Evolutionary conservation across 768 basidiomycete genomes (phyloP), one percentile per base, ranked within the genome.

Genomic region (Mycena epipterygia): DNA sequence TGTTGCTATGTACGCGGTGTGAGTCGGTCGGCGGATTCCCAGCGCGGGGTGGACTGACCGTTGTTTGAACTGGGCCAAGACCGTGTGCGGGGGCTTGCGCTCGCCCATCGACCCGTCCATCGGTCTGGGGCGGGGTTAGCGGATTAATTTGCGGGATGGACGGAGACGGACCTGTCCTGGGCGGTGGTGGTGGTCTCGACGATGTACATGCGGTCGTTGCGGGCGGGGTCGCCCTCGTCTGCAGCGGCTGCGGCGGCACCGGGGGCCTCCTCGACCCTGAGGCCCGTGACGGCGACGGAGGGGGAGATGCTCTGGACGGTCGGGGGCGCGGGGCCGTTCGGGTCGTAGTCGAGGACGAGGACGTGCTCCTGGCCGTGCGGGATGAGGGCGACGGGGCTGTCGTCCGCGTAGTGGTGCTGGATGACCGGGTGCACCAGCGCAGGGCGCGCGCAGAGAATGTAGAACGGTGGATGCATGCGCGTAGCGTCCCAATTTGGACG

Each of bases 401-500:
- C 95, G 74, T 96, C 93, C 23, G 89, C 87, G 76, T 93, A 95
- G 74, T 93, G 92, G 77, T 95, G 95, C 74, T 95, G 91, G 21
- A 96, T 90, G 48, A 84, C 81, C 6, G 93, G 92, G 76, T 95
- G 94, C 14, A 86, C 81, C 57, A 93, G 83, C n/a, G 86, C 82
- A 32, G 82, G 82, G 33, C 83, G 84, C 2, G 92, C 89, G 62
- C 91, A 82, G 63, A 95, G 87, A 42, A 95, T 79, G 74, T 93
- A 95, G 80, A 86, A 89, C 23, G 94, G 94, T 56, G 85, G 85
- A 64, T 78, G 80, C 51, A 56, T 72, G n/a, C n/a, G n/a, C n/a
- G n/a, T n/a, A n/a, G n/a, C n/a, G n/a, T n/a, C n/a, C n/a, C n/a
- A n/a, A n/a, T n/a, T n/a, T n/a, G n/a, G n/a, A n/a, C n/a, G n/a